phyloP scores from a whole-genome alignment of 164 flowering plant genomes.

The Umbilicus rupestris region DNA sequence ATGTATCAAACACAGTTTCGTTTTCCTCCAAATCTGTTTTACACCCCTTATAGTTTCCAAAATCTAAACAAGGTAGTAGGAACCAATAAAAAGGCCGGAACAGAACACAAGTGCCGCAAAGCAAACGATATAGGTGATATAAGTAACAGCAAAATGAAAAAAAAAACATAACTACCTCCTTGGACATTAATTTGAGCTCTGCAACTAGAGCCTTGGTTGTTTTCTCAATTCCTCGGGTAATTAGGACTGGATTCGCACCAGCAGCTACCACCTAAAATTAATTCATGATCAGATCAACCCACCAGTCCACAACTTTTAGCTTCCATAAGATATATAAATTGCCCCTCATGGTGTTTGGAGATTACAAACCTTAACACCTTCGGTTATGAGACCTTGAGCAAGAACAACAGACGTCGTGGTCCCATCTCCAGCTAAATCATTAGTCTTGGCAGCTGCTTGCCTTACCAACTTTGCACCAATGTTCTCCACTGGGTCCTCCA shows the following conservation, averaged over 20 bases:
- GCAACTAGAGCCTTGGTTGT: conserved; percentile 82
- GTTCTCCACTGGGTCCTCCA: conserved; percentile 98
- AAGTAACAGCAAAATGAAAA: background rate
- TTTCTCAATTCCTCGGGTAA: conserved; percentile 95
- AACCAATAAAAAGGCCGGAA: background rate
- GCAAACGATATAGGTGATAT: background rate
- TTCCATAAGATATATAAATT: background rate
- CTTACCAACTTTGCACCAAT: conserved; percentile 95
- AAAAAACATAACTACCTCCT: conserved; percentile 55
- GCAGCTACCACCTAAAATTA: conserved; percentile 83
- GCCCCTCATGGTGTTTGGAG: background rate
- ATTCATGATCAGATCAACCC: background rate
- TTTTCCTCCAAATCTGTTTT: no score
- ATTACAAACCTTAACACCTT: conserved; percentile 82
- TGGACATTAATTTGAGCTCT: conserved; percentile 75
- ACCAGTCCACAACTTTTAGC: background rate
- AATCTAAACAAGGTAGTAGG: no score
- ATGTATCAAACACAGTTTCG: no score
- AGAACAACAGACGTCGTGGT: conserved; percentile 99
- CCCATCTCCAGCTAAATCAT: conserved; percentile 99
- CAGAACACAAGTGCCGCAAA: background rate
- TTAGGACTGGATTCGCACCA: conserved; percentile 95
- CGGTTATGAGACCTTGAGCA: conserved; percentile 93
- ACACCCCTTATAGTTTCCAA: no score
- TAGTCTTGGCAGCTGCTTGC: conserved; percentile 98